These are phyloP conservation scores for Nepenthes mirabilis DNA, from an alignment of 148 eudicot genomes.

Conservation along the genomic window DNA sequence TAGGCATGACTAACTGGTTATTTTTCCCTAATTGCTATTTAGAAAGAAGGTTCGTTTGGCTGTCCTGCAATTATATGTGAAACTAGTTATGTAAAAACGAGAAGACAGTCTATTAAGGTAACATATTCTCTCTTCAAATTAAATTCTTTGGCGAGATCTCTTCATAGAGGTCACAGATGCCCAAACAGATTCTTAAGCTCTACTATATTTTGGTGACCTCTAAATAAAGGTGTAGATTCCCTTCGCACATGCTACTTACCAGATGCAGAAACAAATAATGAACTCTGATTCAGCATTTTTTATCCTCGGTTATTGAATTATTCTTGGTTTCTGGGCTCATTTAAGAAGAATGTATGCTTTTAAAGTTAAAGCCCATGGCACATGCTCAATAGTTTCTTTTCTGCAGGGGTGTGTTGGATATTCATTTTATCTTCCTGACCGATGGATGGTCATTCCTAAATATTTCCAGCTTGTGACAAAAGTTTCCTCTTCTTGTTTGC, in stretches of 20 bases:
- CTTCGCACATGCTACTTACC: neutral
- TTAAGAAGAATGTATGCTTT: constrained; percentile 12
- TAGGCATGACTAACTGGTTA: no score
- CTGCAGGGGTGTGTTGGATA: constrained; percentile 68
- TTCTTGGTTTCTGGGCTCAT: constrained; percentile 16
- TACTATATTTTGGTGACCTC: no score
- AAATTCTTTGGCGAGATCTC: no score
- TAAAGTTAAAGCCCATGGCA: constrained; percentile 28
- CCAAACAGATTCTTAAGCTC: no score
- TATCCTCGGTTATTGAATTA: constrained; percentile 7
- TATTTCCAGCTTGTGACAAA: constrained; percentile 37
- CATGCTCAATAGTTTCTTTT: constrained; percentile 64
- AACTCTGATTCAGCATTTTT: neutral
- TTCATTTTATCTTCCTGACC: constrained; percentile 5
- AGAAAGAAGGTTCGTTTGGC: no score
- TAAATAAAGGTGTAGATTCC: no score
- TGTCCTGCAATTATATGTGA: no score
- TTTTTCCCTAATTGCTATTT: no score
- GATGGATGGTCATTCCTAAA: constrained; percentile 31
- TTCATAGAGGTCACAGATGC: no score
- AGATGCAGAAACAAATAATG: neutral
- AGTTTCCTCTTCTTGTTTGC: constrained; percentile 45
- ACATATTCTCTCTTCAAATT: no score
- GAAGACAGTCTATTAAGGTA: no score
- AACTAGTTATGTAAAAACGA: no score